Conservation (phyloP, 202 grass and related monocot genomes). For the Tripidium arundinaceum region DNA sequence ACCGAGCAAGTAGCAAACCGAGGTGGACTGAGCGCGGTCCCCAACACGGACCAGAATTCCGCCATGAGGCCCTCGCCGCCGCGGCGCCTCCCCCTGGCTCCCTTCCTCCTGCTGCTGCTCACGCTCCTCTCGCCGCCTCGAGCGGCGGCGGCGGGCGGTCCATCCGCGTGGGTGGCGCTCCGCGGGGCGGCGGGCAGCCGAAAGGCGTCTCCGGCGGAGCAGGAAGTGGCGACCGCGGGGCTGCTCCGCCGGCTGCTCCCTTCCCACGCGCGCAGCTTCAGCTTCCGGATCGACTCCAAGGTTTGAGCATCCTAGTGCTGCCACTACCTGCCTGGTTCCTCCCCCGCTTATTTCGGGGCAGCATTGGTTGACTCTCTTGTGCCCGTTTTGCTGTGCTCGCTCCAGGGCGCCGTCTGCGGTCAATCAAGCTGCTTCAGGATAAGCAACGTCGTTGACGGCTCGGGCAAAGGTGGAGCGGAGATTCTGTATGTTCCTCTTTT, state of each 20-base stretch:
- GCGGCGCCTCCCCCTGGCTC: background rate
- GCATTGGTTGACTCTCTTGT: background rate
- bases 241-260: conserved; percentile 69
- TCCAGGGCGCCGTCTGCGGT: conserved; percentile 56
- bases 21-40: background rate
- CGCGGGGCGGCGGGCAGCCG: conserved; percentile 15
- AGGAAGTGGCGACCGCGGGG: conserved; percentile 47
- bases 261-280: conserved; percentile 58
- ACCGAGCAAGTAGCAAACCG: background rate
- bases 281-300: conserved; percentile 68
- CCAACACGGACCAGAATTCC: background rate
- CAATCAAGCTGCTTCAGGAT: conserved; percentile 72
- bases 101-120: conserved; percentile 24
- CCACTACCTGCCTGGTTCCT: background rate
- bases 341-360: background rate
- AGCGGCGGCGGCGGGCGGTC: background rate
- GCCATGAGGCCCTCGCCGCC: conserved; percentile 23
- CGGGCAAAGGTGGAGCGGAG: conserved; percentile 42
- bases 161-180: conserved; percentile 19
- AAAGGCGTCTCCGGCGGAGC: conserved; percentile 43
- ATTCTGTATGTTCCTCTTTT: conserved; percentile 57
- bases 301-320: conserved; percentile 8
- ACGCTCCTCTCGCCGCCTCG: conserved; percentile 10
- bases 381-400: background rate
- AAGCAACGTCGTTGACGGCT: conserved; percentile 41